Evolutionary conservation across 371 early-diverging fungal genomes (phyloP), one percentile per base, ranked within the genome.

Genomic region (Globomyces sp.): DNA sequence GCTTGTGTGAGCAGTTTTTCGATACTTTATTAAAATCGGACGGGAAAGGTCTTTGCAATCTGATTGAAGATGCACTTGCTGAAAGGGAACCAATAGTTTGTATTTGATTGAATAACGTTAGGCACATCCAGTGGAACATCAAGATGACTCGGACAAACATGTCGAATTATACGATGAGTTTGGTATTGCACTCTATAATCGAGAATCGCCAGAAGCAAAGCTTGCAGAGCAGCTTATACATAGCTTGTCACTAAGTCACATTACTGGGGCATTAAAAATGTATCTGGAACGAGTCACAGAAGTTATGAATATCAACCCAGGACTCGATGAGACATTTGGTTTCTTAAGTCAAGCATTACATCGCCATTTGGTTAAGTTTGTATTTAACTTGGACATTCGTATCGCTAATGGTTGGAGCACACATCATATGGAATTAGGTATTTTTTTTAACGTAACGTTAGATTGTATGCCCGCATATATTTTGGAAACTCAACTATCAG

Each of bases 1-100:
- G 71, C 2, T 41, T 76, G 13, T 68, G 74, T 49, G 82, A 81
- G 43, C 47, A 70, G 24, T 69, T 79, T 36, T 81, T 81, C 69
- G 77, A 74, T 37, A 60, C 70, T 4, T 68, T 81, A 3, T 68
- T 76, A n/a, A 73, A 71, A 9, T 70, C 67, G 11, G 77, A 79
- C 48, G 59, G 64, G 50, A 59, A 51, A 36, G 68, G 58, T 13
- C 58, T 81, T n/a, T 57, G 53, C 34, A 72, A 68, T 9, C 48
- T 81, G 2, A 36, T 81, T 39, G 4, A 59, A 40, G 79, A 81
- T 57, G 58, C 78, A 1, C 52, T 76, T 5, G 58, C 62, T 1
- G 66, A 70, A 11, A 59, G 68, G 6, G 67, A 64, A 10, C 77
- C 74, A 11, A 60, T 63, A 44, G 78, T 77, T 37, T 41, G 68